Evolutionary conservation across 2,329 filamentous ascomycete species (phyloP), one percentile per base, ranked within the genome.

Genomic region (Ascochyta clinopodiicola): DNA sequence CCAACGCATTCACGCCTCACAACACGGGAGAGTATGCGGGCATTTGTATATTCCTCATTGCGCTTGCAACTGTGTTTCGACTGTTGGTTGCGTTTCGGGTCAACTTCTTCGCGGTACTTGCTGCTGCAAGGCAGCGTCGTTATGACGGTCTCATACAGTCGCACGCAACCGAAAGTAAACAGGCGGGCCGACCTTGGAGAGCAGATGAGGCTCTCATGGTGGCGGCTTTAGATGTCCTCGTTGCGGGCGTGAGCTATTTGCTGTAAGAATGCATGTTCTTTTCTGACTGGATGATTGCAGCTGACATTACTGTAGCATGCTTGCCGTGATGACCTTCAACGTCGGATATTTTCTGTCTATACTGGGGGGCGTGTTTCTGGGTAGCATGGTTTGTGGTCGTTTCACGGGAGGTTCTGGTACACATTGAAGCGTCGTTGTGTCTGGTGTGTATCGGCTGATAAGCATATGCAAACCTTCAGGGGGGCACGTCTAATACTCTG

Each of bases 291-390:
- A 12, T n/a, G 49, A 1, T 7, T 36, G n/a, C 29, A 29, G 25
- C 46, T 49, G 49, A 57, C 38, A 39, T 0, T 45, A 36, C 12
- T 15, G 24, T 62, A 96, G 92, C 45, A 96, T 96, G 92, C 79
- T 96, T 76, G 90, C 89, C 4, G 89, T 95, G 70, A 96, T 94
- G 91, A 92, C 90, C 0, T 85, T 92, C 81, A 94, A 94, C 65
- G 83, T 93, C 10, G 91, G 90, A 10, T 94, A 93, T 72, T 92
- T 93, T 72, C 76, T 91, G 46, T 92, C 89, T 0, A 82, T 92
- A 9, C 81, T 95, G 4, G 87, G 79, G 3, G 88, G 88, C 7
- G 84, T 89, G 1, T 96, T 97, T 69, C 67, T 95, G 5, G 93
- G 93, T 24, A 94, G 93, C 72, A 77, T 97, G 40, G 82, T 85